phyloP scores from a whole-genome alignment of 495 filamentous ascomycete species.

The Neurospora sp. region DNA sequence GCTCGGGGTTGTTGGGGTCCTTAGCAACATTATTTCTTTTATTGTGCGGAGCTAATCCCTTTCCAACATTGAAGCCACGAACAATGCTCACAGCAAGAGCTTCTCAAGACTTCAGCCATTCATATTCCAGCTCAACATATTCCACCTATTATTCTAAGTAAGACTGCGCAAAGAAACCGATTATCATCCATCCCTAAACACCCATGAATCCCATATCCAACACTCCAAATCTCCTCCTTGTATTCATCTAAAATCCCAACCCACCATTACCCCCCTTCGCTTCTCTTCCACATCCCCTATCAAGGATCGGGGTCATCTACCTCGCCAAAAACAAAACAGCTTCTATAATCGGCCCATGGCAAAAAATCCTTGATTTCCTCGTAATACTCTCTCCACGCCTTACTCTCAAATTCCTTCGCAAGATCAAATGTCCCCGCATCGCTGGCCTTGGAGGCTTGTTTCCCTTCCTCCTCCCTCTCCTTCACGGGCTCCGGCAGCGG shows the following conservation, averaged over 20 bases:
- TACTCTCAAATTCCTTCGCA: background rate
- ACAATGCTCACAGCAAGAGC: too few relatives aligned
- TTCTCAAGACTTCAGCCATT: too few relatives aligned
- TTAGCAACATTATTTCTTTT: too few relatives aligned
- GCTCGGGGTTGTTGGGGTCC: too few relatives aligned
- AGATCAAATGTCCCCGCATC: background rate
- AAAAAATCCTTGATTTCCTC: background rate
- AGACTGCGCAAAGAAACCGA: too few relatives aligned
- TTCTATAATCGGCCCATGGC: background rate
- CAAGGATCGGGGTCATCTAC: background rate
- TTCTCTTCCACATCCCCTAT: background rate
- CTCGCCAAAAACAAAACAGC: background rate
- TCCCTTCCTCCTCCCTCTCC: background rate
- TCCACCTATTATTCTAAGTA: too few relatives aligned
- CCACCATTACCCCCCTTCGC: background rate
- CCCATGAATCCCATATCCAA: too few relatives aligned
- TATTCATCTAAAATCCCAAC: background rate
- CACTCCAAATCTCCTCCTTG: background rate
- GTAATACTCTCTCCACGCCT: background rate
- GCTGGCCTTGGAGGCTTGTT: background rate
- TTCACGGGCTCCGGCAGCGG: background rate
- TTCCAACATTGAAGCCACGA: too few relatives aligned
- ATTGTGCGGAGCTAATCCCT: too few relatives aligned
- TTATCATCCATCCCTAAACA: too few relatives aligned
- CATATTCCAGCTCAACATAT: too few relatives aligned